Conservation (phyloP, 148 eudicot genomes). For the Agrostemma githago region DNA sequence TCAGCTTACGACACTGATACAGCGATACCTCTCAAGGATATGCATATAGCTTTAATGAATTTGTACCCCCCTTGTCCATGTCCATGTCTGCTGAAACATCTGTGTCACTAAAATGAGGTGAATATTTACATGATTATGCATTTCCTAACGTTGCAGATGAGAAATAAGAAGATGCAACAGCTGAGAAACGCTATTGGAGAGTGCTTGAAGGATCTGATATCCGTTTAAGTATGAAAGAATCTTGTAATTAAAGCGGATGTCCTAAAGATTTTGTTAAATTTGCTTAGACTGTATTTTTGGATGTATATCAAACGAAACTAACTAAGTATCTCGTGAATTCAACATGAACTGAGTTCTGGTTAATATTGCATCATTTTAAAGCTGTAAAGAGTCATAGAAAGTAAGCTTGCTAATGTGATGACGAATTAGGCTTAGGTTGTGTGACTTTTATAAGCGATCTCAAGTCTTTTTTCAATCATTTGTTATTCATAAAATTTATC, state of each 20-base stretch:
- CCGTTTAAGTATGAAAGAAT: constrained; percentile 26
- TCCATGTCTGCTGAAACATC: neutral
- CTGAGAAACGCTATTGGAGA: constrained; percentile 48
- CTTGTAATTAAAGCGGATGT: constrained; percentile 1
- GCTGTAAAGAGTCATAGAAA: neutral
- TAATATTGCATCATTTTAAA: neutral
- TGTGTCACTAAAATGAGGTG: neutral
- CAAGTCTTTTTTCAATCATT: too few species aligned
- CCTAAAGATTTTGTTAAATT: neutral
- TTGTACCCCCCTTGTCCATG: neutral
- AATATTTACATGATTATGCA: constrained; percentile 4
- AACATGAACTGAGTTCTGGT: neutral
- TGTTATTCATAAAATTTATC: too few species aligned
- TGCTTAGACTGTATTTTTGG: neutral
- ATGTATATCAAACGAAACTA: neutral
- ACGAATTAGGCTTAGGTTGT: too few species aligned
- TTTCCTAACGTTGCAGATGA: constrained; percentile 41
- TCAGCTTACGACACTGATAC: neutral
- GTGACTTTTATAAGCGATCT: too few species aligned
- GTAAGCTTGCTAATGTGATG: neutral
- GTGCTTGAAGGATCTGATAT: constrained; percentile 51
- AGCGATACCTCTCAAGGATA: neutral
- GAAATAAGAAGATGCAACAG: constrained; percentile 56
- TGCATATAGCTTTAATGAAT: neutral
- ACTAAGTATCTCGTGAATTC: neutral